Evolutionary conservation across 2,329 filamentous ascomycete genomes (phyloP).

Genomic region (Zymoseptoria crescenta): DNA sequence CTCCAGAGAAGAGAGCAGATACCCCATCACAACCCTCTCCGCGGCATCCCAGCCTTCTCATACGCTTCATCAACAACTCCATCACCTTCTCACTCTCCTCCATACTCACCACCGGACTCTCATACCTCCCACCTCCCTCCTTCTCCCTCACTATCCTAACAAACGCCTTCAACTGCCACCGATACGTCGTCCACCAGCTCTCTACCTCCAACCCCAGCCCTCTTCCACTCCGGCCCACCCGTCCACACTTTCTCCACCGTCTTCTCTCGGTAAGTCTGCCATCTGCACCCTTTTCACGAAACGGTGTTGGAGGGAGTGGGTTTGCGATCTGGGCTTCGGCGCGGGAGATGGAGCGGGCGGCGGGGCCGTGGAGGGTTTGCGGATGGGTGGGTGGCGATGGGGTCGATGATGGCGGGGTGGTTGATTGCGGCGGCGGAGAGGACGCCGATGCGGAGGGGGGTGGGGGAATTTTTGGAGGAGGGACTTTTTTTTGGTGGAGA

Average conservation of each 20-base stretch:
- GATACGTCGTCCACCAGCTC: constrained; percentile 30
- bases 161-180: constrained; percentile 32
- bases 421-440: constrained; percentile 12
- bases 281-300: constrained; percentile 4
- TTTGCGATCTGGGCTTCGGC: constrained; percentile 10
- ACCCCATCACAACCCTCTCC: constrained; percentile 1
- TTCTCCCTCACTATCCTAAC: constrained; percentile 27
- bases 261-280: constrained; percentile 5
- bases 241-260: constrained; percentile 3
- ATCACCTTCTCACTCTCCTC: constrained; percentile 32
- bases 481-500: neutral
- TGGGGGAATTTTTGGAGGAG: neutral
- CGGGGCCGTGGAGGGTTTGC: constrained; percentile 3
- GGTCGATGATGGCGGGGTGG: constrained; percentile 9
- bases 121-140: constrained; percentile 15
- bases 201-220: constrained; percentile 12
- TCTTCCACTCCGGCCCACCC: constrained; percentile 8
- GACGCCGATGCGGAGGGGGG: constrained; percentile 6
- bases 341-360: constrained; percentile 4
- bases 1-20: too few species aligned
- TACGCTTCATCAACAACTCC: constrained; percentile 31
- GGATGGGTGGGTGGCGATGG: constrained; percentile 8
- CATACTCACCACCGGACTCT: constrained; percentile 21
- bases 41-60: constrained; percentile 23
- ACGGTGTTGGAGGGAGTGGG: neutral